Evolutionary conservation across 2,329 filamentous ascomycete species (phyloP), one percentile per base, ranked within the genome.

Genomic region (Pseudogymnoascus sp.): DNA sequence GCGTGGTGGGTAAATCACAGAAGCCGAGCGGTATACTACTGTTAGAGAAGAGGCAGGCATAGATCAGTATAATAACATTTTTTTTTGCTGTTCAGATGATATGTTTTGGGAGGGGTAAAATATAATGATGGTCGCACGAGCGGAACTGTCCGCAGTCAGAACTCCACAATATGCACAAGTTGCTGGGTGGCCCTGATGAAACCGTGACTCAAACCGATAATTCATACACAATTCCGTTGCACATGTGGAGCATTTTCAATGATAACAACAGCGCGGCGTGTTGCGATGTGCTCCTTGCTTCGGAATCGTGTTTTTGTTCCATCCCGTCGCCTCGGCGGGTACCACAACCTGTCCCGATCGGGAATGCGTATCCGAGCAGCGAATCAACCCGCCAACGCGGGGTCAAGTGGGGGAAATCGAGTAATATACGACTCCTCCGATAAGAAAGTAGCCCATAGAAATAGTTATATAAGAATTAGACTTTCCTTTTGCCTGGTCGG

Each of bases 1-100:
- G 23, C 68, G 70, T 67, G 67, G 67, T n/a, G 83, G 84, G 1
- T 84, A 87, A 65, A 77, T 83, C 0, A 73, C 73, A 2, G 78
- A 72, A 64, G 68, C 81, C 83, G 2, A 73, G 66, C 6, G 83
- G 83, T 0, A 75, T 77, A 67, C 69, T 84, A 64, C 68, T 85
- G 68, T 73, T 85, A 63, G 82, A 84, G 73, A 74, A 71, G 66
- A 68, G 72, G 62, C 69, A 60, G 29, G 51, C 51, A 57, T 57
- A 57, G 29, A 57, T 21, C 16, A 36, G 16, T 18, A 57, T 57
- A 34, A 57, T 57, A 57, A 14, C 3, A 21, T 14, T 7, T 18
- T 12, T 18, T 6, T 34, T 57, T 57, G 51, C n/a, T 57, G n/a
- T 57, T 18, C 51, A 21, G 51, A 57, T 57, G 51, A 57, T 54